Conservation (phyloP, 306 rosid species). For the Dalbergia oliveri region DNA sequence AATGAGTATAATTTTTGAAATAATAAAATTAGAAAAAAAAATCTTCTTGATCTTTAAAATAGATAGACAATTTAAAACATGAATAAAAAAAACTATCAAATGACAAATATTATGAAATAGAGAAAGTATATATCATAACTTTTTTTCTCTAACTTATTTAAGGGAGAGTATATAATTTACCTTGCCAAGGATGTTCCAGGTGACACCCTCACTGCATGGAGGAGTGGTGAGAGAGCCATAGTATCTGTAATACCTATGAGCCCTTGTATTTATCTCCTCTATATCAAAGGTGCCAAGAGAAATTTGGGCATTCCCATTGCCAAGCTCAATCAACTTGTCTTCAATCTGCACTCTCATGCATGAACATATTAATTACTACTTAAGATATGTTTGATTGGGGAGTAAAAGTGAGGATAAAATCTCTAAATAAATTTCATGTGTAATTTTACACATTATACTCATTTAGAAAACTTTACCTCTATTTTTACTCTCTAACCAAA, state of each 20-base stretch:
- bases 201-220: constrained; percentile 78
- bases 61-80: not conserved
- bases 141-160: not conserved
- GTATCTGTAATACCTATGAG: constrained; percentile 71
- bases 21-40: not conserved
- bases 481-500: no score
- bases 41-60: no score
- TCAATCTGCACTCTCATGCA: constrained; percentile 55
- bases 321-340: constrained; percentile 57
- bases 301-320: constrained; percentile 50
- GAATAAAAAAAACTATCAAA: not conserved
- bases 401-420: no score
- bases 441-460: no score
- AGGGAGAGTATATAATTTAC: constrained; percentile 36
- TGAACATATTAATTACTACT: not conserved
- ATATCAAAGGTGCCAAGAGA: constrained; percentile 56
- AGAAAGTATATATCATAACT: no score
- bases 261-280: constrained; percentile 47
- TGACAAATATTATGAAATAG: no score
- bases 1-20: not conserved
- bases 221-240: constrained; percentile 88
- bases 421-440: no score
- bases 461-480: no score
- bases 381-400: no score
- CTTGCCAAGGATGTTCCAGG: constrained; percentile 81